These are phyloP conservation scores for Cladochytrium replicatum DNA, from an alignment of 192 early-diverging fungal species.

Conservation along the genomic window DNA sequence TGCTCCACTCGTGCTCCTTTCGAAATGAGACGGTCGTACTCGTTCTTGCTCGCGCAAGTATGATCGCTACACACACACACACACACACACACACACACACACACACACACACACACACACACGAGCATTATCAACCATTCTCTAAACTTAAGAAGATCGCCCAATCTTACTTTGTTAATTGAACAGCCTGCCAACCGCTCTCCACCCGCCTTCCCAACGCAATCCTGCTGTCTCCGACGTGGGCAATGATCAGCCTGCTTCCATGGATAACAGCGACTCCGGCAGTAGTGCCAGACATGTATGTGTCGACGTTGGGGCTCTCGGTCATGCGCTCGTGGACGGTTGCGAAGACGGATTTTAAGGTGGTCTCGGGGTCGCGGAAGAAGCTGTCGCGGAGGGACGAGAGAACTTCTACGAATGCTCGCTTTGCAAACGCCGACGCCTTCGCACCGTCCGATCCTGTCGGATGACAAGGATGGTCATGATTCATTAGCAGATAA, in stretches of 20 bases:
- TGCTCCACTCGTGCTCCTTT: slow-evolving; percentile 33
- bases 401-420: slow-evolving; percentile 19
- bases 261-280: slow-evolving; percentile 19
- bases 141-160: slow-evolving; percentile 8
- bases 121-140: neutral
- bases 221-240: slow-evolving; percentile 38
- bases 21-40: slow-evolving; percentile 20
- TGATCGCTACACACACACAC: slow-evolving; percentile 22
- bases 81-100: neutral
- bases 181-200: slow-evolving; percentile 2
- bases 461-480: neutral
- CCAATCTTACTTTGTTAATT: slow-evolving; percentile 26
- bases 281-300: slow-evolving; percentile 45
- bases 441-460: slow-evolving; percentile 32
- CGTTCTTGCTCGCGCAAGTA: slow-evolving; percentile 22
- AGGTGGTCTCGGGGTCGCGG: slow-evolving; percentile 16
- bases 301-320: slow-evolving; percentile 31
- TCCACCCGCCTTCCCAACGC: slow-evolving; percentile 17
- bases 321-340: slow-evolving; percentile 21
- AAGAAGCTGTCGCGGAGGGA: slow-evolving; percentile 4
- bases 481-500: neutral
- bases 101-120: neutral
- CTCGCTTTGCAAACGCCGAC: slow-evolving; percentile 14
- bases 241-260: slow-evolving; percentile 22
- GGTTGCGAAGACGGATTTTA: slow-evolving; percentile 20